Evolutionary conservation across 2,329 filamentous ascomycete species (phyloP), one percentile per base, ranked within the genome.

Genomic region (Talaromyces sp.): DNA sequence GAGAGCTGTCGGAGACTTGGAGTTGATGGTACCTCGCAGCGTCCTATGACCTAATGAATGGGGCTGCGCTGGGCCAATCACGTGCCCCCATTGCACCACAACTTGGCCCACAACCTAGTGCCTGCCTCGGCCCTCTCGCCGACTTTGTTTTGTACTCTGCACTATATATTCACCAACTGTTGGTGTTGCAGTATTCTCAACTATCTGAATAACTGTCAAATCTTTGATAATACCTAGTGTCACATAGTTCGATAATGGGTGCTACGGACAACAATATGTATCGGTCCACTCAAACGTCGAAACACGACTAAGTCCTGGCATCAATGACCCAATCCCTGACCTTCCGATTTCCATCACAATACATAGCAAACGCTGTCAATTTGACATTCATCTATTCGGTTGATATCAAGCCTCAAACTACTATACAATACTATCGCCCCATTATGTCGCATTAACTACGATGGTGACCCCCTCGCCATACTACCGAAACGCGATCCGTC

Each of bases 401-500:
- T 54, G 50, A 19, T 19, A 19, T n/a, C 19, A 22, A 15, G 17
- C 27, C 22, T 35, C 17, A 31, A 13, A 10, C 31, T 11, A 9
- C 9, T 17, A n/a, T 35, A 10, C 13, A 54, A 19, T 35, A 54
- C 3, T 33, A 33, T 33, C 49, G 27, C 8, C 27, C 27, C 4
- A 31, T 31, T n/a, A n/a, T 33, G 8, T n/a, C 17, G 1, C 17
- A 5, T 52, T 19, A 17, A 6, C 2, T 0, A 33, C n/a, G 15
- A 25, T 49, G 17, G 11, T 9, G 8, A 8, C 27, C 17, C 27
- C 9, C 22, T 22, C 43, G 27, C 15, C 15, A 31, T 33, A 52
- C 49, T 52, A 19, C 27, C 27, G 49, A 52, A 33, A 33, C 3
- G 49, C 27, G 33, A 52, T 31, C 49, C 27, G 49, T 52, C 71